Evolutionary conservation across 2,329 filamentous ascomycete species (phyloP).

Genomic region (Trichoderma sp.): DNA sequence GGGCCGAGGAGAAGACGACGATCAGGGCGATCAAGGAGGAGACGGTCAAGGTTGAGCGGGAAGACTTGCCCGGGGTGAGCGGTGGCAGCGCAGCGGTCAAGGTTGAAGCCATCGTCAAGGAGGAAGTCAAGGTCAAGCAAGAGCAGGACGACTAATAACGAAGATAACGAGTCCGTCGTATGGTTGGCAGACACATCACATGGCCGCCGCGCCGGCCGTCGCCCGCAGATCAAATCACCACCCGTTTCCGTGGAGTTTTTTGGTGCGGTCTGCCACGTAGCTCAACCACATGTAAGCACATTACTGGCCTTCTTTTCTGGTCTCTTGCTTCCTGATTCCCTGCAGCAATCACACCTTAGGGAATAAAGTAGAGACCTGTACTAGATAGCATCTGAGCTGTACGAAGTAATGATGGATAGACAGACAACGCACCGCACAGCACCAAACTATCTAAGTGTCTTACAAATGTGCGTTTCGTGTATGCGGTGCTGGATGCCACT

Average conservation of each 20-base stretch:
- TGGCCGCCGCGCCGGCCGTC: neutral
- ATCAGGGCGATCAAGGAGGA: slow-evolving; percentile 33
- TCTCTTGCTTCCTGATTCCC: neutral
- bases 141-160: neutral
- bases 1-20: slow-evolving; percentile 33
- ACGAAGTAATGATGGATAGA: neutral
- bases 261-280: slow-evolving; percentile 19
- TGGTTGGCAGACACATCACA: neutral
- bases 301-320: slow-evolving; percentile 6
- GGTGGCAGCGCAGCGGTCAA: slow-evolving; percentile 30
- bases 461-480: neutral
- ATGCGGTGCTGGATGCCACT: too few relatives aligned
- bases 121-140: slow-evolving; percentile 24
- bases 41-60: slow-evolving; percentile 30
- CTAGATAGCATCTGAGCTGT: neutral
- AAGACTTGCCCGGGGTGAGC: neutral
- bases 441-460: neutral
- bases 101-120: slow-evolving; percentile 34
- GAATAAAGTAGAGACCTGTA: neutral
- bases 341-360: too few relatives aligned
- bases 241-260: neutral
- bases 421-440: neutral
- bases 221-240: slow-evolving; percentile 14
- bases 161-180: neutral
- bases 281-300: slow-evolving; percentile 20